Conservation (phyloP, 163 green algal species). For the Volvox carteri region DNA sequence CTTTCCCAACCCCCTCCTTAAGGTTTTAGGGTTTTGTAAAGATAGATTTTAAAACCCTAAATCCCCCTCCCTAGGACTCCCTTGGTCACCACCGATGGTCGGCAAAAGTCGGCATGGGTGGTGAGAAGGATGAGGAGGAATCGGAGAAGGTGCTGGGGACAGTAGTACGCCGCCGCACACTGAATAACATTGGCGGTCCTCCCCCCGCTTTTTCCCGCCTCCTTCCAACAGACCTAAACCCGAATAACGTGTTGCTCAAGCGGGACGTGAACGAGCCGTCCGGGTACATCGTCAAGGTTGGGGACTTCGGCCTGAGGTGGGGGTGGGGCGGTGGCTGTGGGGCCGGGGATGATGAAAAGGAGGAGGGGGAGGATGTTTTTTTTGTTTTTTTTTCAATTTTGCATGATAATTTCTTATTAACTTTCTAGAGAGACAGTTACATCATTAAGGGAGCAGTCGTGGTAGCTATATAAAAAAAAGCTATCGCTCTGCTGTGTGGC, state of each 20-base stretch:
- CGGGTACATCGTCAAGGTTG: constrained; percentile 58
- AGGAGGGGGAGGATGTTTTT: too few species aligned
- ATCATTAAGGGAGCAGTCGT: background rate
- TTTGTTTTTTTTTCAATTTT: too few species aligned
- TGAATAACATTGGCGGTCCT: too few species aligned
- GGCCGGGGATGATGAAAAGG: background rate
- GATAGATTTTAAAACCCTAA: background rate
- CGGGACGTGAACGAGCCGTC: constrained; percentile 42
- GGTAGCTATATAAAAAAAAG: background rate
- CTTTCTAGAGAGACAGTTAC: background rate
- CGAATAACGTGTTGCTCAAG: constrained; percentile 75
- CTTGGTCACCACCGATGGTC: background rate
- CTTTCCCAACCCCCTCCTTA: too few species aligned
- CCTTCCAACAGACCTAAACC: constrained; percentile 62
- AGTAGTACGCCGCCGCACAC: too few species aligned
- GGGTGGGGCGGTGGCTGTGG: constrained; percentile 43
- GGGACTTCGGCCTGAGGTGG: constrained; percentile 64
- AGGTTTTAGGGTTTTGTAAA: too few species aligned
- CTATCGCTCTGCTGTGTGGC: background rate
- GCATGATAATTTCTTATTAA: background rate
- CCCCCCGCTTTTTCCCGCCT: background rate
- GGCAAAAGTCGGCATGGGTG: too few species aligned
- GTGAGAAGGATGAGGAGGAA: too few species aligned
- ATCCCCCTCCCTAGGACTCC: background rate
- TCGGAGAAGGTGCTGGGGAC: too few species aligned